Evolutionary conservation across 805 yeast genomes (phyloP), one percentile per base, ranked within the genome.

Genomic region (Candida ipomoeae): DNA sequence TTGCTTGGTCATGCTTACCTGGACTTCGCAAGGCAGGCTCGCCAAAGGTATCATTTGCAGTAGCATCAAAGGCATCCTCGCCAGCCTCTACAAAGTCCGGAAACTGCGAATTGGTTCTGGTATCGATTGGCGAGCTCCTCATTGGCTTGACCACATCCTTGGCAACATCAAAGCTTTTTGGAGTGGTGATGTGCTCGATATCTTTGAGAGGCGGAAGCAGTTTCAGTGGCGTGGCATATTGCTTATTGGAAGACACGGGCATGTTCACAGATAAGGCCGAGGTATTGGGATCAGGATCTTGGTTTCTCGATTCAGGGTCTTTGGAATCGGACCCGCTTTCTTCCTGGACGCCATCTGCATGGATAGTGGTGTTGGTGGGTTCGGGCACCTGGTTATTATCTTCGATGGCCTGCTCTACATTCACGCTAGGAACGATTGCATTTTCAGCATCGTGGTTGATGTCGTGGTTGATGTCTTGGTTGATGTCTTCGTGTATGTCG

Each of bases 151-250:
- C 50, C 29, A 49, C 51, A 50, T 73, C 78, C 53, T 60, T 66
- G 17, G 78, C 77, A 18, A 73, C 77, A 35, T 60, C 55, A 53
- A 73, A 73, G 7, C 69, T 58, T 44, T 72, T 73, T 1, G 78
- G 78, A 0, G 78, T 73, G 7, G 61, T 65, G 17, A 73, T 73
- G 14, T 55, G 54, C 40, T 73, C 78, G 17, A 73, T 73, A 48
- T 73, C 77, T 54, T 73, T 73, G 26, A 73, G 59, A 5, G 77
- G 69, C 1, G 77, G 77, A 31, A 73, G 62, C 26, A 65, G 59
- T 52, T 72, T 73, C 63, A 67, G 68, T 0, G 78, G 77, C 18
- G 78, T 73, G 21, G 74, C 65, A 49, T 68, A 55, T n/a, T 46
- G 52, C 21, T 46, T 55, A 23, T 40, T 48, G 3, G 57, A 46